phyloP scores from a whole-genome alignment of 169 alveolate genomes.

The Plasmodium coatneyi region DNA sequence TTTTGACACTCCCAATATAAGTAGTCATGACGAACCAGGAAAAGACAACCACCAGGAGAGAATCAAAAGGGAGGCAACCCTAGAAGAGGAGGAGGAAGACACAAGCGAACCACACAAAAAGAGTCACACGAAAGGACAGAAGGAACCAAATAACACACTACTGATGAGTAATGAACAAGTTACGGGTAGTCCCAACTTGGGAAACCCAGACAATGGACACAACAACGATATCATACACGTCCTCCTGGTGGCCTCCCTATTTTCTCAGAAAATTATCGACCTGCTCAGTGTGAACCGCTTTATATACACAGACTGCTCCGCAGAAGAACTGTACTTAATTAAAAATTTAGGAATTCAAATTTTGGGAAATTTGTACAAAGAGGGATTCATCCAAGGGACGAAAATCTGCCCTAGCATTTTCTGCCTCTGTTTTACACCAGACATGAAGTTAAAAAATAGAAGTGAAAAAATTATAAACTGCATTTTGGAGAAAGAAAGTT shows the following conservation, averaged over 20 bases:
- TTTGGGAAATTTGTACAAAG: constrained; percentile 38
- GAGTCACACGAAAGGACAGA: neutral
- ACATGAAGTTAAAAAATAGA: constrained; percentile 26
- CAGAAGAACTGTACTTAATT: constrained; percentile 30
- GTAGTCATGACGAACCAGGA: neutral
- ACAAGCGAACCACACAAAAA: neutral
- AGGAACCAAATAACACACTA: neutral
- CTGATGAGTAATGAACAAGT: neutral
- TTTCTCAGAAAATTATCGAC: constrained; percentile 37
- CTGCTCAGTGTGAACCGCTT: constrained; percentile 23
- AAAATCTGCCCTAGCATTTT: constrained; percentile 43
- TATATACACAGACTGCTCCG: constrained; percentile 55
- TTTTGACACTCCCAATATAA: neutral
- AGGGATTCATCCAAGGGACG: constrained; percentile 64
- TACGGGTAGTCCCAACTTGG: neutral
- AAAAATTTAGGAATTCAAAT: constrained; percentile 64
- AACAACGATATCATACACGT: constrained; percentile 65
- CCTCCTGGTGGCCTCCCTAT: constrained; percentile 36
- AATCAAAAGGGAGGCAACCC: neutral
- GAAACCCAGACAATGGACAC: neutral
- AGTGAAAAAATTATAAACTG: constrained; percentile 52
- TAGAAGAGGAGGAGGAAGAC: neutral
- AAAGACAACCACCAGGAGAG: neutral
- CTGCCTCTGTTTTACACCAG: constrained; percentile 46
- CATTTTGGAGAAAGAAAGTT: constrained; percentile 60